Percentiles rank a stretch among this genome's conserved stretches.
These are phyloP conservation scores for Fusarium chaquense DNA, from an alignment of 2,329 filamentous ascomycete genomes.

Conservation along the genomic window DNA sequence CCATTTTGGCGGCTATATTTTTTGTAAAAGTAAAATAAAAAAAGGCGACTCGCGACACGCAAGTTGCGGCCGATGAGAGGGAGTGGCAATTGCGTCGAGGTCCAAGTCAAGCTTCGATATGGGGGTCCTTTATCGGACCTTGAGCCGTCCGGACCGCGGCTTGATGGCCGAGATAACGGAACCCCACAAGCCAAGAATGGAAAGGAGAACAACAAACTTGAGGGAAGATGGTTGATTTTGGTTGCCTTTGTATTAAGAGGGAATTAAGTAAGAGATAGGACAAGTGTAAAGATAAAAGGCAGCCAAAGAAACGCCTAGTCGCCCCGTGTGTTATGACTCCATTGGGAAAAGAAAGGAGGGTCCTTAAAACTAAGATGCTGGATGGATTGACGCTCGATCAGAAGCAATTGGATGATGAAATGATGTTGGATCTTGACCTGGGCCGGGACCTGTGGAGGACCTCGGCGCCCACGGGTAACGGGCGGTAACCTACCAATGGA, in stretches of 20 bases:
- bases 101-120: constrained; percentile 32
- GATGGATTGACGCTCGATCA: constrained; percentile 29
- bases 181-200: constrained; percentile 40
- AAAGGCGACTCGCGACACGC: constrained; percentile 30
- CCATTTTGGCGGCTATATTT: constrained; percentile 41
- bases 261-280: constrained; percentile 1
- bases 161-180: constrained; percentile 46
- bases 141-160: constrained; percentile 47
- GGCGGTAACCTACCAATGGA: constrained; percentile 2
- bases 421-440: constrained; percentile 33
- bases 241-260: background rate
- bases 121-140: constrained; percentile 45
- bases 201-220: constrained; percentile 15
- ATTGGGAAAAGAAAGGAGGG: constrained; percentile 38
- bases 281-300: constrained; percentile 14
- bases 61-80: constrained; percentile 29
- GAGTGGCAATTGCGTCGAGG: constrained; percentile 31
- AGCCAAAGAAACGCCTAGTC: constrained; percentile 24
- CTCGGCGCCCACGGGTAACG: constrained; percentile 37
- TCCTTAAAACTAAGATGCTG: constrained; percentile 25
- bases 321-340: constrained; percentile 38
- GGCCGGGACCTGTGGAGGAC: constrained; percentile 33
- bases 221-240: constrained; percentile 2
- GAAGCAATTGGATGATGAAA: constrained; percentile 35
- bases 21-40: background rate